These are phyloP conservation scores for Botryobasidium botryosum DNA, from an alignment of 768 basidiomycete species.

Conservation along the genomic window DNA sequence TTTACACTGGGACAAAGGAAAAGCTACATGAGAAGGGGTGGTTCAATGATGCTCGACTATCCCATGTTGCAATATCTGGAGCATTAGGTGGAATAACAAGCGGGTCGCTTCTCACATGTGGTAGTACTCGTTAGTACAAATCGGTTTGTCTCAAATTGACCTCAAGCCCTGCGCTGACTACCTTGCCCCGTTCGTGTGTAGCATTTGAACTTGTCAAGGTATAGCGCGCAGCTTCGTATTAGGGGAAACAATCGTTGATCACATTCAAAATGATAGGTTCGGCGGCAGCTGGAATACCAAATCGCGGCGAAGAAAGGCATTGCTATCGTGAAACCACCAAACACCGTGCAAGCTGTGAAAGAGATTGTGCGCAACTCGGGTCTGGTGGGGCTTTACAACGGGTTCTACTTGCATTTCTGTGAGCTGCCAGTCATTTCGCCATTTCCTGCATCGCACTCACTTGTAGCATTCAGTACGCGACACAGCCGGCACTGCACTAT, in stretches of 20 bases:
- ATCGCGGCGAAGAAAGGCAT: constrained; percentile 71
- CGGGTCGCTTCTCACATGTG: constrained; percentile 76
- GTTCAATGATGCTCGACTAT: constrained; percentile 38
- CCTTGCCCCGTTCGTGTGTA: constrained; percentile 12
- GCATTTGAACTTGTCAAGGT: constrained; percentile 97
- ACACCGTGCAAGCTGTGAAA: constrained; percentile 57
- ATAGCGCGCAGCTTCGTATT: constrained; percentile 14
- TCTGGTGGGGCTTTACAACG: constrained; percentile 15
- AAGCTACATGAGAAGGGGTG: constrained; percentile 40
- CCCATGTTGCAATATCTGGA: constrained; percentile 61
- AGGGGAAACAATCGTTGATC: background rate
- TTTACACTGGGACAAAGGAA: constrained; percentile 75
- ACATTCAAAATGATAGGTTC: constrained; percentile 34
- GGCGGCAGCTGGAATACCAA: constrained; percentile 80
- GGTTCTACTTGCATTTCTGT: constrained; percentile 79
- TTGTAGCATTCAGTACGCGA: constrained; percentile 46
- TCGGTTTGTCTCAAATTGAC: background rate
- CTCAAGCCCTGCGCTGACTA: background rate
- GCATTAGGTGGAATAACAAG: constrained; percentile 76
- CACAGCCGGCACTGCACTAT: constrained; percentile 74
- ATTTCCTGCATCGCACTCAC: constrained; percentile 5
- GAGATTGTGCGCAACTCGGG: constrained; percentile 43
- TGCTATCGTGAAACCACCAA: constrained; percentile 55
- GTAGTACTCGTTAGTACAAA: constrained; percentile 62
- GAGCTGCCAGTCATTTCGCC: constrained; percentile 1